Percentiles rank a stretch among this genome's conserved stretches.
phyloP scores from a whole-genome alignment of 371 early-diverging fungal species.

The Zopfochytrium polystomum region DNA sequence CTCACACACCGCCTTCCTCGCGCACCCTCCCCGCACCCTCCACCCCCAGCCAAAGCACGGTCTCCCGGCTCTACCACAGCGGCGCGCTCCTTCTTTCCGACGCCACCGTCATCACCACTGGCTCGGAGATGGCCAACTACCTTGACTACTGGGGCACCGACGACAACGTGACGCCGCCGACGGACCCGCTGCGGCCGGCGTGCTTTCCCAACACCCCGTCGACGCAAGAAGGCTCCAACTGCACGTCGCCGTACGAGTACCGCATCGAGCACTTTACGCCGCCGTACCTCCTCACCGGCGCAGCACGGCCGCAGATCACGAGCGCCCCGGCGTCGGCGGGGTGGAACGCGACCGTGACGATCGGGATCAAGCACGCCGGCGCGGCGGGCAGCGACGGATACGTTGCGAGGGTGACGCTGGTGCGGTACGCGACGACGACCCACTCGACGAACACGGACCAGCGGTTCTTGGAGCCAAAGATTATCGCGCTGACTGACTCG shows the following conservation, averaged over 20 bases:
- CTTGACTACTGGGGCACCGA: conserved; percentile 19
- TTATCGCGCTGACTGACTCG: conserved; percentile 20
- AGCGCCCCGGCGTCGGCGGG: conserved; percentile 23
- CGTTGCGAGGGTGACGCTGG: conserved; percentile 23
- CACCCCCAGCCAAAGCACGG: conserved; percentile 8
- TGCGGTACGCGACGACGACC: conserved; percentile 41
- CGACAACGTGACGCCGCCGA: conserved; percentile 3
- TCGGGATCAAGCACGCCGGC: conserved; percentile 14
- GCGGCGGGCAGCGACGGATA: not conserved
- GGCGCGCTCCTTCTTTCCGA: conserved; percentile 29
- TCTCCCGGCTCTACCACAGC: conserved; percentile 37
- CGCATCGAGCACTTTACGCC: conserved; percentile 34
- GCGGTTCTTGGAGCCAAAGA: conserved; percentile 38
- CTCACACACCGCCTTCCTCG: no score
- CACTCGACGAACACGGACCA: conserved; percentile 48
- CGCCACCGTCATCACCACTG: conserved; percentile 36
- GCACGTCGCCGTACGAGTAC: conserved; percentile 31
- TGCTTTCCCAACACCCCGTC: conserved; percentile 3
- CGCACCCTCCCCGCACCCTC: no score
- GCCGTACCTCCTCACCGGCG: conserved; percentile 28
- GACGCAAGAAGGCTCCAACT: conserved; percentile 5
- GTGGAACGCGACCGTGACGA: conserved; percentile 21
- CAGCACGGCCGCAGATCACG: conserved; percentile 17
- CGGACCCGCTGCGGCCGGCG: not conserved
- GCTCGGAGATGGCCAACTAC: conserved; percentile 37